Percentiles rank a stretch among this genome's conserved stretches.
Evolutionary conservation across 208 protist genomes (phyloP).

Genomic region (Leishmania turanica): DNA sequence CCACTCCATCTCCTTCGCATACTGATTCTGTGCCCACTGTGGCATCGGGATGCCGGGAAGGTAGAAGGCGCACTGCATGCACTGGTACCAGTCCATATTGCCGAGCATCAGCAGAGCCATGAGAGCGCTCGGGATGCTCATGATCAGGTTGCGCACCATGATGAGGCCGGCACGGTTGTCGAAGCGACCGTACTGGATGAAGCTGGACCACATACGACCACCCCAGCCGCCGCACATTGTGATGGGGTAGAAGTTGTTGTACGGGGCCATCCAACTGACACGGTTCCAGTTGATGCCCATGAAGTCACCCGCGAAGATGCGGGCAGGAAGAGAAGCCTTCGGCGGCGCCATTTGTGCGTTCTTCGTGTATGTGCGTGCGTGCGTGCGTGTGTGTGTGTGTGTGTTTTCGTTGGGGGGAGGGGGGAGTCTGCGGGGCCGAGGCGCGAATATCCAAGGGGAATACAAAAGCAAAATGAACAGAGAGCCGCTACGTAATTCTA

Average conservation of each 20-base stretch:
- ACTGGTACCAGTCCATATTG: conserved; percentile 89
- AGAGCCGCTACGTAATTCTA: background rate
- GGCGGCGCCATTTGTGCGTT: conserved; percentile 66
- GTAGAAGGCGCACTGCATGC: conserved; percentile 57
- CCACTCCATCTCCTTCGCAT: conserved; percentile 76
- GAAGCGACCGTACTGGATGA: conserved; percentile 87
- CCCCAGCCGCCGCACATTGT: conserved; percentile 84
- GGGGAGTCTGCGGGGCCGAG: background rate
- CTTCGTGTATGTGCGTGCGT: background rate
- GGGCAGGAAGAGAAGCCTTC: conserved; percentile 72
- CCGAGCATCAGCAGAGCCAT: conserved; percentile 75
- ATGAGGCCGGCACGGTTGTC: conserved; percentile 74
- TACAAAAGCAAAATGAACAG: background rate
- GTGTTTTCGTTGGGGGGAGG: no score
- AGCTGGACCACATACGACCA: conserved; percentile 85
- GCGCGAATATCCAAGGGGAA: background rate
- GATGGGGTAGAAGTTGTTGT: conserved; percentile 91
- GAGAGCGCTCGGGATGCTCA: conserved; percentile 56
- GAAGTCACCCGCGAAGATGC: conserved; percentile 85
- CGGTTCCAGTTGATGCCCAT: conserved; percentile 89
- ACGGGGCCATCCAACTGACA: conserved; percentile 88
- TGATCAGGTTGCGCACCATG: conserved; percentile 62
- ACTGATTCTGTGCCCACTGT: conserved; percentile 67
- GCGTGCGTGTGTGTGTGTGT: no score
- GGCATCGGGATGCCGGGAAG: conserved; percentile 54